These are phyloP conservation scores for Neofusicoccum kwambonambiense DNA, from an alignment of 2,329 filamentous ascomycete genomes.

Conservation along the genomic window DNA sequence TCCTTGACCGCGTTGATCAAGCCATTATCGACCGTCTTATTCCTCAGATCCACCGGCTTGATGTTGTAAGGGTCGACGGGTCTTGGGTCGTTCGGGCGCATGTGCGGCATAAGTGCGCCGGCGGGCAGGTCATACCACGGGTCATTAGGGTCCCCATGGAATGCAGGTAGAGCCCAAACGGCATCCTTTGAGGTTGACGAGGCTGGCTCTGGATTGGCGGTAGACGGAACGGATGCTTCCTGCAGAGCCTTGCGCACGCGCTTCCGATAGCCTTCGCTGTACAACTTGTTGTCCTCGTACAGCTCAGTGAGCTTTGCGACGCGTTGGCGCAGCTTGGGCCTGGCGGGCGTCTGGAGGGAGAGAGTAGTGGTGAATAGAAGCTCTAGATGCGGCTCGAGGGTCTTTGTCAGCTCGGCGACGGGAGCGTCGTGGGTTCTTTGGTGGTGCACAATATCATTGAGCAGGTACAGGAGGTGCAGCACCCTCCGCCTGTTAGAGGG, in stretches of 20 bases:
- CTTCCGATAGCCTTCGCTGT: conserved; percentile 53
- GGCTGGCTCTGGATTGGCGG: conserved; percentile 25
- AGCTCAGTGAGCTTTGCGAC: conserved; percentile 63
- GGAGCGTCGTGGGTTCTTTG: neutral
- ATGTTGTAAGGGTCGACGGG: conserved; percentile 71
- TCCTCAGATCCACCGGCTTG: conserved; percentile 67
- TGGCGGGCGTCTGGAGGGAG: conserved; percentile 54
- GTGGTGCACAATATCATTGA: conserved; percentile 71
- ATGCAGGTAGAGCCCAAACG: conserved; percentile 70
- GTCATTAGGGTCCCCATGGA: conserved; percentile 70
- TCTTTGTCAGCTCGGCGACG: conserved; percentile 48
- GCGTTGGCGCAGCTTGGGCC: conserved; percentile 66
- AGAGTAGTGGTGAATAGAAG: conserved; percentile 61
- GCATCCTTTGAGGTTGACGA: conserved; percentile 49
- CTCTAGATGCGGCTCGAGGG: conserved; percentile 59
- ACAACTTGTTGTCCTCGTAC: conserved; percentile 69
- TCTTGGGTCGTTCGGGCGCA: conserved; percentile 71
- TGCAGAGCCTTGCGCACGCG: conserved; percentile 61
- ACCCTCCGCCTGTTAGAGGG: conserved; percentile 66
- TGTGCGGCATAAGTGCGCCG: conserved; percentile 74
- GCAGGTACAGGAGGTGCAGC: conserved; percentile 72
- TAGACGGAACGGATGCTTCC: conserved; percentile 33
- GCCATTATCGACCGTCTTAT: conserved; percentile 66
- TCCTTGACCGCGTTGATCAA: conserved; percentile 67
- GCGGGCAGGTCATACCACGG: conserved; percentile 83